phyloP scores from a whole-genome alignment of 371 early-diverging fungal genomes.

The Entomophthora muscae region DNA sequence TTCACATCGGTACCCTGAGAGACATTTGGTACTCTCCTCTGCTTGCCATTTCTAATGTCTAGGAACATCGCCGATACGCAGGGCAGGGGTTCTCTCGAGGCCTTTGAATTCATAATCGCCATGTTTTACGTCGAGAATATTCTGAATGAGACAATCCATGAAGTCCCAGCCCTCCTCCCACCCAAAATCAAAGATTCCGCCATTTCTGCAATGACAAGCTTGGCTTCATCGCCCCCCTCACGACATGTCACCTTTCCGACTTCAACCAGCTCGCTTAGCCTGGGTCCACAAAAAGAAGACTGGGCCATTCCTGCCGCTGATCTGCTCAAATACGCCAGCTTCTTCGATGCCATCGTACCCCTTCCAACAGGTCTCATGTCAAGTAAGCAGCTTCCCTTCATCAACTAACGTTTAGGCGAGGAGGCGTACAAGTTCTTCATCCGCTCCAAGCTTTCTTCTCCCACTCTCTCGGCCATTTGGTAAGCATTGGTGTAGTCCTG shows the following conservation, averaged over 20 bases:
- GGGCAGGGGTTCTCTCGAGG: slow-evolving; percentile 38
- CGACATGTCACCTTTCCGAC: too few relatives aligned
- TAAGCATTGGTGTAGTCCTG: not conserved
- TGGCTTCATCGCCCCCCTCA: not conserved
- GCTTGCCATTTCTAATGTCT: slow-evolving; percentile 1
- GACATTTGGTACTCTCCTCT: slow-evolving; percentile 11
- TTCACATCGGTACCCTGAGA: slow-evolving; percentile 18
- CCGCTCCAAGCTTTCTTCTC: slow-evolving; percentile 47
- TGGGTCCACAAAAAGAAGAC: not conserved
- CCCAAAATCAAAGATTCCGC: slow-evolving; percentile 9
- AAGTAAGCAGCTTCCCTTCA: slow-evolving; percentile 6
- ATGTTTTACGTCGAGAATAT: slow-evolving; percentile 57
- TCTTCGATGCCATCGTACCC: slow-evolving; percentile 2
- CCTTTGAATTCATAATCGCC: slow-evolving; percentile 63
- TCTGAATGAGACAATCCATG: slow-evolving; percentile 32
- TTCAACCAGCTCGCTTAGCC: not conserved
- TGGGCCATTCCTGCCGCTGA: slow-evolving; percentile 3
- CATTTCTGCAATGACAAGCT: not conserved
- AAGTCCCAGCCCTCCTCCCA: slow-evolving; percentile 37
- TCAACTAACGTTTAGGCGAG: slow-evolving; percentile 22
- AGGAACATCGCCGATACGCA: slow-evolving; percentile 54
- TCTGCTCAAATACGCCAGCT: not conserved
- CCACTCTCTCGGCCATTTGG: slow-evolving; percentile 52
- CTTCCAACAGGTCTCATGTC: not conserved
- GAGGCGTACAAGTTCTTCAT: slow-evolving; percentile 56